These are phyloP conservation scores for Leccinellum luteum DNA, from an alignment of 768 basidiomycete genomes.

Conservation along the genomic window DNA sequence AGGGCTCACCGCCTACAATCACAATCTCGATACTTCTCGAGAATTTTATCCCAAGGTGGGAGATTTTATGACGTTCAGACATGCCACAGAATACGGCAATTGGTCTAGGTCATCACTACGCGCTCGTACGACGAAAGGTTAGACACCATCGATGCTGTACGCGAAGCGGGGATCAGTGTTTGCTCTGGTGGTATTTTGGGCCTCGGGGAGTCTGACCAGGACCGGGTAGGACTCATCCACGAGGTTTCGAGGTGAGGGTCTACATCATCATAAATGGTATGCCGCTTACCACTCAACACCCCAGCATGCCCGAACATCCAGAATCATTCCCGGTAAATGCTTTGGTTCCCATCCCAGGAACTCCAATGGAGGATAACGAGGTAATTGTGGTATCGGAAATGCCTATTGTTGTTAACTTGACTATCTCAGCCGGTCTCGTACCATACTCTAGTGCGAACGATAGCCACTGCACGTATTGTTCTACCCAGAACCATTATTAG, in stretches of 20 bases:
- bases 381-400: conserved; percentile 37
- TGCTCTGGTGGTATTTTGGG: conserved; percentile 97
- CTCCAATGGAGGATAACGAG: conserved; percentile 89
- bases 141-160: conserved; percentile 84
- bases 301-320: conserved; percentile 92
- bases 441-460: conserved; percentile 86
- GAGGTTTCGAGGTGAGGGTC: conserved; percentile 81
- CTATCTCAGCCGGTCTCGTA: conserved; percentile 66
- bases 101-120: conserved; percentile 84
- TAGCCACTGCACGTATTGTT: conserved; percentile 91
- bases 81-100: neutral
- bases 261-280: neutral
- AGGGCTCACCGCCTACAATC: conserved; percentile 96
- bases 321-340: conserved; percentile 99
- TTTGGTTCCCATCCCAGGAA: conserved; percentile 92
- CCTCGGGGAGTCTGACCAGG: conserved; percentile 85
- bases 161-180: conserved; percentile 94
- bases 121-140: conserved; percentile 92
- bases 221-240: conserved; percentile 91
- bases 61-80: neutral
- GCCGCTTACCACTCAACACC: conserved; percentile 4
- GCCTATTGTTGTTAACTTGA: conserved; percentile 8
- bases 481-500: conserved; percentile 92
- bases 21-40: conserved; percentile 96
- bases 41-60: conserved; percentile 91